Base-by-base conservation (phyloP, 163 green algal species). In the Smithsoniella earleae region DNA sequence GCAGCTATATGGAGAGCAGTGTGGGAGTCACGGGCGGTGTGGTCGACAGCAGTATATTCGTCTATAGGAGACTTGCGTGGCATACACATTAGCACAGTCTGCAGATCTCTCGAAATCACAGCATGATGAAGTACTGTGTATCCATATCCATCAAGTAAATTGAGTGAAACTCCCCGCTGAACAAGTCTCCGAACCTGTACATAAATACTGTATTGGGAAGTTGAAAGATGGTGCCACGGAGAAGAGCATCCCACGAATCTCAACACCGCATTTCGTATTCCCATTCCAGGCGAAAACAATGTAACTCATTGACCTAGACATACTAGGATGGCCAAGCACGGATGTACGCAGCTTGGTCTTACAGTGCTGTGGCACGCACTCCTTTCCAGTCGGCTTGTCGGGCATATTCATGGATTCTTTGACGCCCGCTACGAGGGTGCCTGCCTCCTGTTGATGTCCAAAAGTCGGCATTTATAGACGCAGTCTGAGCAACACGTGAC, bases 361-460 rank as follows among this genome's bases (percentile, higher is more conserved):
- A 18, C 43, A 27, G 43, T 16, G 43, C 43, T 54, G 43, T 54
- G 13, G 52, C 52, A n/a, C 58, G 20, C 25, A 69, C 58, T 31
- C 58, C 38, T 34, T 38, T 69, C 58, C 58, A 69, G 34, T 38
- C 22, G 10, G 27, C 58, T 16, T 69, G 22, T 30, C 58, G 58
- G 43, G 58, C 58, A 69, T 45, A 69, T 40, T 69, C 58, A 69
- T 69, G 58, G 20, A 69, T 69, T 1, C 58, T 5, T 1, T 69
- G 58, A 4, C 58, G 6, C 18, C 58, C 58, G 16, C 58, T 69
- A 4, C 58, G n/a, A 25, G 58, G 58, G 16, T 69, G 58, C 25
- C 58, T 64, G 33, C 33, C 49, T 6, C 6, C 33, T 13, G 49
- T 27, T 13, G 49, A 64, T 64, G 31, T 25, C 49, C 49, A 64